Conservation (phyloP, 139 green algal genomes). For the Gonium pectorale region DNA sequence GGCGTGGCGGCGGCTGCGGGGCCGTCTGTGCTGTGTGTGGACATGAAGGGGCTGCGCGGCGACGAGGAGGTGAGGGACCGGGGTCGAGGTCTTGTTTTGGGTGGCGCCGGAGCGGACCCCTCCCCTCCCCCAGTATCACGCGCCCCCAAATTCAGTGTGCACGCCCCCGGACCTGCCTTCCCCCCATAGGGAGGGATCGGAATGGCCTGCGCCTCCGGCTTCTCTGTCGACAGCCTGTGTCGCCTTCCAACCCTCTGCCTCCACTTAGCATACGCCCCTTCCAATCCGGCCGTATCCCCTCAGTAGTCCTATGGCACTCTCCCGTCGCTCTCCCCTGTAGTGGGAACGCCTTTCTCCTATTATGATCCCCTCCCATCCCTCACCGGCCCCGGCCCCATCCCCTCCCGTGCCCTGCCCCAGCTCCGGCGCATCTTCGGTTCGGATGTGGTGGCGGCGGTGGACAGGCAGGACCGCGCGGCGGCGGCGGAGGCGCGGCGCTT, state of each 20-base stretch:
- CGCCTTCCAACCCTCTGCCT: too few species aligned
- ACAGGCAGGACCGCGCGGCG: constrained; percentile 60
- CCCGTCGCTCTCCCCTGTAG: too few species aligned
- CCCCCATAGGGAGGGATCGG: too few species aligned
- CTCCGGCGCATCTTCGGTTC: constrained; percentile 89
- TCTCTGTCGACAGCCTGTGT: too few species aligned
- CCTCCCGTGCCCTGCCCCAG: constrained; percentile 28
- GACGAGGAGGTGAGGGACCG: constrained; percentile 75
- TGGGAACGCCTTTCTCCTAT: not conserved
- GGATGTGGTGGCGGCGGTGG: constrained; percentile 68
- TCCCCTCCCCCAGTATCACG: too few species aligned
- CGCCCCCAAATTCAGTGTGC: too few species aligned
- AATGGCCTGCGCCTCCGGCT: too few species aligned
- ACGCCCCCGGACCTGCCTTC: too few species aligned
- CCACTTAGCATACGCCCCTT: too few species aligned
- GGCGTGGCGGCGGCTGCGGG: not conserved
- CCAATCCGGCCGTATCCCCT: too few species aligned
- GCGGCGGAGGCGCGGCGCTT: constrained; percentile 24
- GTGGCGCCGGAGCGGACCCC: too few species aligned
- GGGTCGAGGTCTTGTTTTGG: not conserved
- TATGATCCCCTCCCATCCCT: not conserved
- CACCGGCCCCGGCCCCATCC: not conserved
- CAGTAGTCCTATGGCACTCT: too few species aligned
- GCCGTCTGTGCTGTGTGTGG: constrained; percentile 73
- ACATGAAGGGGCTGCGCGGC: constrained; percentile 65